phyloP scores from a whole-genome alignment of 1,284 basidiomycete species.

The Flammula alnicola region DNA sequence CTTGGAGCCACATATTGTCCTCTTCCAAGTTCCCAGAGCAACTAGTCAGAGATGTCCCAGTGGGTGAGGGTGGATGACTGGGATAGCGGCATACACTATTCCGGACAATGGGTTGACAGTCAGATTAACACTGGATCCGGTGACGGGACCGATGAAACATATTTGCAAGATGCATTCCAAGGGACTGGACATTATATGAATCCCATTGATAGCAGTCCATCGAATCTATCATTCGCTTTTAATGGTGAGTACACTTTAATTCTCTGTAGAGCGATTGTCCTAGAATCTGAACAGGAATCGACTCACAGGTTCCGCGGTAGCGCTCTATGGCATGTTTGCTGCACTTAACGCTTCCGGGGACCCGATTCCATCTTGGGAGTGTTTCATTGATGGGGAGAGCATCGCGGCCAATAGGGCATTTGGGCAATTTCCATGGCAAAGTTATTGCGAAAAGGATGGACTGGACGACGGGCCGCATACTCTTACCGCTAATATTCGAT shows the following conservation, averaged over 20 bases:
- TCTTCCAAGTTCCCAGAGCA: too few species aligned
- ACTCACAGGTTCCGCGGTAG: neutral
- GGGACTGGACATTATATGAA: neutral
- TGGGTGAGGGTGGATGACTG: neutral
- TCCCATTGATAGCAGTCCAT: neutral
- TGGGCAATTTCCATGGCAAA: conserved; percentile 3
- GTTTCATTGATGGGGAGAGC: neutral
- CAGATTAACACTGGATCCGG: neutral
- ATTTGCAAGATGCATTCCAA: neutral
- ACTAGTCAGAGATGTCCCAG: neutral
- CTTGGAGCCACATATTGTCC: too few species aligned
- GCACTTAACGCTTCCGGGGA: neutral
- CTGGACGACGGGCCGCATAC: neutral
- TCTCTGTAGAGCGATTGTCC: neutral
- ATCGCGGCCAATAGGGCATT: neutral
- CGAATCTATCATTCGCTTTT: neutral
- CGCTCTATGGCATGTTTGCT: neutral
- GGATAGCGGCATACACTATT: neutral
- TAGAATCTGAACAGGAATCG: too few species aligned
- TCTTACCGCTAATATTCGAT: neutral
- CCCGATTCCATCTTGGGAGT: neutral
- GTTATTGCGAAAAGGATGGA: conserved; percentile 1
- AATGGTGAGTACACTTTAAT: neutral
- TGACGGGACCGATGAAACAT: neutral
- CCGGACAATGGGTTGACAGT: neutral